These are phyloP conservation scores for Candida awuae DNA, from an alignment of 805 yeast genomes.

Conservation along the genomic window DNA sequence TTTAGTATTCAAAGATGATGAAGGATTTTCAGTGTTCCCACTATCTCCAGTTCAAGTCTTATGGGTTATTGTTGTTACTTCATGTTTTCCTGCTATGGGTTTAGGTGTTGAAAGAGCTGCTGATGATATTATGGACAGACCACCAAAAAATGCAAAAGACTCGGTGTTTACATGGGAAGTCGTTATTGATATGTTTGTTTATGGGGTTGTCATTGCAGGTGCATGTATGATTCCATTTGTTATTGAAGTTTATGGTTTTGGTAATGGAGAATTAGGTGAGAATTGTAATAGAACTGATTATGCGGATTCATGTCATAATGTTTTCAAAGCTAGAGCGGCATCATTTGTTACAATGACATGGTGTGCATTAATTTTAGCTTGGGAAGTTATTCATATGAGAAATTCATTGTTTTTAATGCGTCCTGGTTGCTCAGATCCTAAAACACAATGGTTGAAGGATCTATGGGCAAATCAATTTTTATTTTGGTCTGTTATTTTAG, in stretches of 20 bases:
- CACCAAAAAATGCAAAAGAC: slow-evolving; percentile 50
- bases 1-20: slow-evolving; percentile 55
- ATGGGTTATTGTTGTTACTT: slow-evolving; percentile 72
- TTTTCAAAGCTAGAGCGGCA: slow-evolving; percentile 68
- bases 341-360: slow-evolving; percentile 80
- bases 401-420: slow-evolving; percentile 66
- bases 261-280: slow-evolving; percentile 55
- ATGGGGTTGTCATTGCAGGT: slow-evolving; percentile 68
- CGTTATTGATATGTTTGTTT: slow-evolving; percentile 58
- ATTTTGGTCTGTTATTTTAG: slow-evolving; percentile 73
- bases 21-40: slow-evolving; percentile 70
- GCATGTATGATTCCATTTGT: slow-evolving; percentile 62
- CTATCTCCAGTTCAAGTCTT: slow-evolving; percentile 72
- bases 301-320: slow-evolving; percentile 45
- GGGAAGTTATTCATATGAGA: slow-evolving; percentile 74
- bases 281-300: slow-evolving; percentile 46
- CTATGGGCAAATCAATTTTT: slow-evolving; percentile 68
- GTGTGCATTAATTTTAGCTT: slow-evolving; percentile 73
- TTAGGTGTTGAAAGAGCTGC: slow-evolving; percentile 61
- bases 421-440: slow-evolving; percentile 54
- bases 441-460: slow-evolving; percentile 52
- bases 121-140: slow-evolving; percentile 53
- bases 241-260: slow-evolving; percentile 57
- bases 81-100: slow-evolving; percentile 82
- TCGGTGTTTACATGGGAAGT: slow-evolving; percentile 61